Conservation (phyloP, 2,329 filamentous ascomycete species). For the Penicillium hordei region DNA sequence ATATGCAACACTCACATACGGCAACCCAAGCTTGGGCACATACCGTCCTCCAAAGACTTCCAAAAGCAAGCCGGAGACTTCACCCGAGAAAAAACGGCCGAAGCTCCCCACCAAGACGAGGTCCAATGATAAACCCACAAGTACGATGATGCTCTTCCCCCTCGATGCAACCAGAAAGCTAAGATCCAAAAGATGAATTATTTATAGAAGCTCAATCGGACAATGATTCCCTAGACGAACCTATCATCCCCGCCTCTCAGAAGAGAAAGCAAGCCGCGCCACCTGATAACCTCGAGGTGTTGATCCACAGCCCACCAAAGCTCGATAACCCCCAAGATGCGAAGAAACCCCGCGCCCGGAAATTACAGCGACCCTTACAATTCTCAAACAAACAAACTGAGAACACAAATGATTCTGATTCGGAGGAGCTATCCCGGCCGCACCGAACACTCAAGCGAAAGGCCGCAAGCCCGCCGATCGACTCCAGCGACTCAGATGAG, state of each 20-base stretch:
- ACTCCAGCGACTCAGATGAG: conserved; percentile 30
- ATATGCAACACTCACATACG: conserved; percentile 37
- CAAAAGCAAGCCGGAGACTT: conserved; percentile 2
- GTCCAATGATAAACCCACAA: background rate
- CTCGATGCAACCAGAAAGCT: background rate
- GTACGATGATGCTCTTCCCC: background rate
- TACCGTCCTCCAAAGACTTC: conserved; percentile 9
- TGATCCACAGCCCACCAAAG: background rate
- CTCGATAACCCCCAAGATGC: background rate
- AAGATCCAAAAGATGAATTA: conserved; percentile 1
- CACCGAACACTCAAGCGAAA: conserved; percentile 32
- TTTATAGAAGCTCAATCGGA: background rate
- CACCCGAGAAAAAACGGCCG: background rate
- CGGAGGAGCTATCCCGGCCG: conserved; percentile 21
- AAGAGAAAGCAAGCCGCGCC: conserved; percentile 11
- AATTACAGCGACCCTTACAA: background rate
- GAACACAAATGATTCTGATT: conserved; percentile 6
- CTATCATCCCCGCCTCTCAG: conserved; percentile 7
- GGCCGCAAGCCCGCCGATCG: conserved; percentile 25
- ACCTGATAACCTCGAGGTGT: background rate
- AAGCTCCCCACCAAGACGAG: background rate
- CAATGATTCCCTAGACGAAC: conserved; percentile 15
- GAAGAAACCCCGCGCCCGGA: background rate
- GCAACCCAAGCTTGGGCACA: conserved; percentile 27
- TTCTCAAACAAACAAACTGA: background rate